Conservation (phyloP, 2,329 filamentous ascomycete species). For the Aaosphaeria pasadenensis region DNA sequence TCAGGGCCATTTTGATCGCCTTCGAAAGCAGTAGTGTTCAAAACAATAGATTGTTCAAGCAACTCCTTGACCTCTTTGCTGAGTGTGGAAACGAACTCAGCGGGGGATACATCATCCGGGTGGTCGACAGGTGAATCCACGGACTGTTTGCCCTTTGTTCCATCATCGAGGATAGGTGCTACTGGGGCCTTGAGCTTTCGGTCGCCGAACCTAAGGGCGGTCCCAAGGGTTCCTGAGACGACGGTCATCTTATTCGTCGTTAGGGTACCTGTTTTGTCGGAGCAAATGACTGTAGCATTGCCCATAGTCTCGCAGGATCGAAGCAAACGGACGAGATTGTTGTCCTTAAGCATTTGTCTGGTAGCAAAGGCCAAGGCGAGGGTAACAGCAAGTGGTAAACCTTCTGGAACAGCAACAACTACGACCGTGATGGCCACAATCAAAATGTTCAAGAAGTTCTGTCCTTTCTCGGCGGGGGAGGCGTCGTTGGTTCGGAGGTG, state of each 20-base stretch:
- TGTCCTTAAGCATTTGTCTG: conserved; percentile 66
- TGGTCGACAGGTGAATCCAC: conserved; percentile 35
- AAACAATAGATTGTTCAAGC: conserved; percentile 55
- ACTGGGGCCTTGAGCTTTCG: conserved; percentile 27
- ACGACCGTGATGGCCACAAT: conserved; percentile 66
- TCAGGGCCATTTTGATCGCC: conserved; percentile 39
- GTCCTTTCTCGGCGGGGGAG: conserved; percentile 70
- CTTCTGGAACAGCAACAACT: conserved; percentile 68
- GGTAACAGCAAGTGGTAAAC: conserved; percentile 65
- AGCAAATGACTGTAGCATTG: conserved; percentile 73
- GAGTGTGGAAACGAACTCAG: conserved; percentile 54
- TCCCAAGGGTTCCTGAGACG: conserved; percentile 67
- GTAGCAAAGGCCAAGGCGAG: conserved; percentile 66
- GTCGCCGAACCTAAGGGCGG: conserved; percentile 55
- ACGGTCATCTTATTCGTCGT: conserved; percentile 55
- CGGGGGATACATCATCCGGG: conserved; percentile 48
- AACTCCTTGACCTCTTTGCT: conserved; percentile 53
- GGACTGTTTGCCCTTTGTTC: conserved; percentile 28
- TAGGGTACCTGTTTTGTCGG: conserved; percentile 52
- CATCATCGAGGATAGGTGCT: conserved; percentile 19
- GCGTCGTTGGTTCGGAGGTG: conserved; percentile 54
- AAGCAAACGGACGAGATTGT: conserved; percentile 66
- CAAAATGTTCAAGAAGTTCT: conserved; percentile 63
- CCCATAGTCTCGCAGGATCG: conserved; percentile 70
- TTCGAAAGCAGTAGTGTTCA: conserved; percentile 44